Percentiles rank a stretch among this genome's conserved stretches.
phyloP scores from a whole-genome alignment of 2,329 filamentous ascomycete genomes.

The Ophiostoma piceae region DNA sequence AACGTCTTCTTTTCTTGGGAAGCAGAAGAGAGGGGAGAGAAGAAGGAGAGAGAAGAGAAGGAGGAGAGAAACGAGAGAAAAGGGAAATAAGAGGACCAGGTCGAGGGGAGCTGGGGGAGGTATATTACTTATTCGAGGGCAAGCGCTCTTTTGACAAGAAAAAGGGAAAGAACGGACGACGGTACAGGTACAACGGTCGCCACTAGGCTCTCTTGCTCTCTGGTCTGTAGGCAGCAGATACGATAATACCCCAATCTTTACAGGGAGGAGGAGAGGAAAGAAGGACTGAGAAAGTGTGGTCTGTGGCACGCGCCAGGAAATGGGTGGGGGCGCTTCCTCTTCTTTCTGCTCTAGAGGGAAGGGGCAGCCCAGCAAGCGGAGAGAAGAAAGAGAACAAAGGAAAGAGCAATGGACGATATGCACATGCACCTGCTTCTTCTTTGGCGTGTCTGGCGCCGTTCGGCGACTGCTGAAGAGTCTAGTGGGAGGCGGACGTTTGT shows the following conservation, averaged over 20 bases:
- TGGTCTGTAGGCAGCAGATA: background rate
- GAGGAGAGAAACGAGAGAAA: slow-evolving; percentile 9
- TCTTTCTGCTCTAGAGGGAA: slow-evolving; percentile 19
- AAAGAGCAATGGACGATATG: slow-evolving; percentile 20
- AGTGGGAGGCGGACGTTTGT: slow-evolving; percentile 25
- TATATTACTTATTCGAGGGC: slow-evolving; percentile 29
- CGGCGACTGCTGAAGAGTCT: slow-evolving; percentile 24
- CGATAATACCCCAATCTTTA: background rate
- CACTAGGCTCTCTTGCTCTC: background rate
- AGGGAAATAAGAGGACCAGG: slow-evolving; percentile 14
- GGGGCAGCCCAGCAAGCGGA: slow-evolving; percentile 18
- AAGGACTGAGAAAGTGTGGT: slow-evolving; percentile 23
- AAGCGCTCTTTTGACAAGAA: slow-evolving; percentile 26
- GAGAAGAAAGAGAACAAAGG: slow-evolving; percentile 20
- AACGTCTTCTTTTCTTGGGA: background rate
- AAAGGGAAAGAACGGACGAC: slow-evolving; percentile 23
- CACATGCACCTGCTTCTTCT: slow-evolving; percentile 16
- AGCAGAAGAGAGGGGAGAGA: background rate
- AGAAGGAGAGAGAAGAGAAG: slow-evolving; percentile 2
- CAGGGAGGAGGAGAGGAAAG: slow-evolving; percentile 20
- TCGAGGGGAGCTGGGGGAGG: slow-evolving; percentile 23
- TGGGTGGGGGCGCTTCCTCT: slow-evolving; percentile 19
- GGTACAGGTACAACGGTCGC: background rate
- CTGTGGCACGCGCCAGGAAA: slow-evolving; percentile 27
- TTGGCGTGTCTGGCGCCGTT: background rate